These are phyloP conservation scores for Apiospora malaysiana DNA, from an alignment of 2,329 filamentous ascomycete species.

Conservation along the genomic window DNA sequence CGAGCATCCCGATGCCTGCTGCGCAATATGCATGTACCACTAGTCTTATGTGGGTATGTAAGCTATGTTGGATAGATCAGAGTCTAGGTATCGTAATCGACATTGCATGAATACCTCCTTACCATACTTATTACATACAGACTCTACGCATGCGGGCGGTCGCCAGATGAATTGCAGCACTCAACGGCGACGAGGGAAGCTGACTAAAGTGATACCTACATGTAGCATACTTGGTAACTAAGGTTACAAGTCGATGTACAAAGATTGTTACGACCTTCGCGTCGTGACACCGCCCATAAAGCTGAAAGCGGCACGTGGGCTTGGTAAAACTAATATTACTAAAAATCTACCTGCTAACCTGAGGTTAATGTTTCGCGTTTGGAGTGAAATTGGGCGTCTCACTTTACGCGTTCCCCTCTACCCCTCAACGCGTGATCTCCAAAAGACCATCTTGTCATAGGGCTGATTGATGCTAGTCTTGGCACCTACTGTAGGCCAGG, in stretches of 20 bases:
- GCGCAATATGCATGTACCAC: too few species aligned
- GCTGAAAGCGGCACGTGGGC: neutral
- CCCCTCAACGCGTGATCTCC: conserved; percentile 34
- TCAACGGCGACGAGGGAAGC: too few species aligned
- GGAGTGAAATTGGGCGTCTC: conserved; percentile 1
- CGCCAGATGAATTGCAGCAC: neutral
- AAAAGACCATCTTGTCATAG: neutral
- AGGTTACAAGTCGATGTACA: neutral
- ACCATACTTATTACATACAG: too few species aligned
- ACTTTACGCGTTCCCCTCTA: conserved; percentile 22
- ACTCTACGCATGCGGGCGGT: neutral
- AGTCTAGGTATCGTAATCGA: neutral
- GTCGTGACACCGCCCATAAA: neutral
- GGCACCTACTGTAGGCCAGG: conserved; percentile 11
- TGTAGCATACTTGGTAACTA: too few species aligned
- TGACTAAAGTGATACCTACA: too few species aligned
- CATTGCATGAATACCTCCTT: neutral
- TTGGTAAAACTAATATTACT: too few species aligned
- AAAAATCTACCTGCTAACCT: too few species aligned
- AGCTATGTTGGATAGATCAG: neutral
- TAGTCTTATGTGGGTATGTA: neutral
- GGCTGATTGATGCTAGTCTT: conserved; percentile 19
- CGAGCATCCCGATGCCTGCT: neutral
- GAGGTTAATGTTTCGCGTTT: conserved; percentile 30
- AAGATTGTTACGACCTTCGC: neutral